phyloP scores from a whole-genome alignment of 169 alveolate genomes.

The Toxoplasma gondii region DNA sequence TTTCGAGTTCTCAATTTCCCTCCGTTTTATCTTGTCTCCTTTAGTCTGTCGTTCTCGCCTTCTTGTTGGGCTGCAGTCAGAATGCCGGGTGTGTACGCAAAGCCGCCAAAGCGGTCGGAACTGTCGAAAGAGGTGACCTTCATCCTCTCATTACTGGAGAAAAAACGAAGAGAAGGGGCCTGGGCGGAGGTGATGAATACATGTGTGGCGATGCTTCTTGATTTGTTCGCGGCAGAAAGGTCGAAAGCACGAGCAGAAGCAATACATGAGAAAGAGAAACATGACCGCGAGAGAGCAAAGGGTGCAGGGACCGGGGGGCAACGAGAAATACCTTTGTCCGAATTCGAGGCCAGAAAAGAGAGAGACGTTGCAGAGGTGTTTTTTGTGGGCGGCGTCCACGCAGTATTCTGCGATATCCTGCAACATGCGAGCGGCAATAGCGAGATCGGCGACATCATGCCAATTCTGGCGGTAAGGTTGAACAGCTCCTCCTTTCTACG shows the following conservation, averaged over 20 bases:
- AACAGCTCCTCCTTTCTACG: neutral
- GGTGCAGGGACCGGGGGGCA: neutral
- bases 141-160: neutral
- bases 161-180: neutral
- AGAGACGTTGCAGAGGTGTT: constrained; percentile 60
- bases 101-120: constrained; percentile 47
- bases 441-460: constrained; percentile 25
- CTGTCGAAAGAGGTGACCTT: constrained; percentile 30
- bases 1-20: too few species aligned
- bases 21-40: too few species aligned
- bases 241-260: constrained; percentile 49
- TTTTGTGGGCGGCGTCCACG: constrained; percentile 56
- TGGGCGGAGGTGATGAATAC: constrained; percentile 22
- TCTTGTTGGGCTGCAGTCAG: neutral
- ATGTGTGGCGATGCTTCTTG: constrained; percentile 13
- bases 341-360: constrained; percentile 41
- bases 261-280: neutral
- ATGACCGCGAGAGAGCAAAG: neutral
- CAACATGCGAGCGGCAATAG: neutral
- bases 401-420: constrained; percentile 33
- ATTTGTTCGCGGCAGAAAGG: neutral
- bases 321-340: neutral
- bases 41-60: neutral
- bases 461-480: constrained; percentile 27
- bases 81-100: constrained; percentile 60